Evolutionary conservation across 306 rosid genomes (phyloP), one percentile per base, ranked within the genome.

Genomic region (Vigna hirtella): DNA sequence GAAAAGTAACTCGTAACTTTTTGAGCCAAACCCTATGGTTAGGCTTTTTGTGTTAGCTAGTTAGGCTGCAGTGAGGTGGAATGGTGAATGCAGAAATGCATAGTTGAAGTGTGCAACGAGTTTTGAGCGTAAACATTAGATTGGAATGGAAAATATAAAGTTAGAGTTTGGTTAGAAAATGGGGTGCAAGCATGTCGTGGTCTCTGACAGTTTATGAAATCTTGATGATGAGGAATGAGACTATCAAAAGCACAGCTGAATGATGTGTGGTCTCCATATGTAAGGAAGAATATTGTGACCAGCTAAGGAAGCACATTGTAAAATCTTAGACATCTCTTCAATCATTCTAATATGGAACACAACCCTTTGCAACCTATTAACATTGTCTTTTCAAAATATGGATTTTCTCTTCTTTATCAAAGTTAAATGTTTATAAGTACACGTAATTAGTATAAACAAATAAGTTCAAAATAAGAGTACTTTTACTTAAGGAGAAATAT

Each of bases 141-240:
- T 73, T 36, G 10, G 36, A 66, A 80, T 16, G 79, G 61, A 52
- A 82, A 4, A 15, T 18, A 63, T 18, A 63, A 62, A 18, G 45
- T 45, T 20, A 5, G 28, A 49, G 24, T 49, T 38, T 49, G 73
- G 24, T 49, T 24, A 34, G 50, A 72, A 2, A 65, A 53, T 72
- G 73, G 66, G 73, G 9, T 51, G 76, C 82, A 56, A 50, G 79
- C 79, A 82, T 65, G 82, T 77, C 82, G 43, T 71, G 36, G 59
- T 58, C 56, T 52, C 76, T 45, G 79, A 66, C 79, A 80, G 53
- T 30, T 40, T 58, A 55, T 17, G 52, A 53, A 57, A 48, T 70
- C 40, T 55, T 72, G 43, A 73, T 83, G 79, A 82, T 47, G 57
- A 40, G 50, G 56, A 82, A 64, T 63, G 8, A 64, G 85, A 82